Percentiles rank a stretch among this genome's conserved stretches.
Conservation (phyloP, 2,329 filamentous ascomycete genomes). For the Venturia effusa region DNA sequence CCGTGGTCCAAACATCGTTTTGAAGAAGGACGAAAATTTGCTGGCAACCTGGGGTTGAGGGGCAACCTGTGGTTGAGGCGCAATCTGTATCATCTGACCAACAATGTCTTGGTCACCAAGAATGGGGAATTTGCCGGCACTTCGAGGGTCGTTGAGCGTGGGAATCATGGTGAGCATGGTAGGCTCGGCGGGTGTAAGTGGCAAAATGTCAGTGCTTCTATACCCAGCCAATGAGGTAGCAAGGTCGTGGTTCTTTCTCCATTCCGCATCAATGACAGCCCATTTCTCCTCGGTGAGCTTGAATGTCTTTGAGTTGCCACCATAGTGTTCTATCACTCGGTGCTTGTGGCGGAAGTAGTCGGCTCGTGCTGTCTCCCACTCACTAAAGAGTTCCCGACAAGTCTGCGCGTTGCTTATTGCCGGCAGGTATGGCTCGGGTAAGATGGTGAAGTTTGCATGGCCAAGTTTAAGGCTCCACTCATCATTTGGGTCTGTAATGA, state of each 20-base stretch:
- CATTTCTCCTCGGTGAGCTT: constrained; percentile 80
- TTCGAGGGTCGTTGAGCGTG: constrained; percentile 52
- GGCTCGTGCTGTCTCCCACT: constrained; percentile 73
- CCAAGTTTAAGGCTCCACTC: constrained; percentile 78
- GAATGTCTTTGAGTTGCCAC: constrained; percentile 80
- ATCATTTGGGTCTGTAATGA: constrained; percentile 56
- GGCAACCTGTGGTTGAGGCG: not conserved
- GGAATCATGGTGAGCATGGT: constrained; percentile 55
- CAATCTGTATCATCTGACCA: constrained; percentile 64
- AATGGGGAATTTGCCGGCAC: constrained; percentile 74
- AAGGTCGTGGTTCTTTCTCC: constrained; percentile 43
- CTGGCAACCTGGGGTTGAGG: not conserved
- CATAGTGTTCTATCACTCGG: constrained; percentile 82
- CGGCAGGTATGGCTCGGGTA: constrained; percentile 68
- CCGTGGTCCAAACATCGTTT: constrained; percentile 3
- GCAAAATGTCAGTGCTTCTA: constrained; percentile 22
- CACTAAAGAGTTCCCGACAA: constrained; percentile 56
- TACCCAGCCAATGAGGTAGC: constrained; percentile 38
- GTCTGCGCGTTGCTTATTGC: constrained; percentile 47
- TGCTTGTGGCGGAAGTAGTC: constrained; percentile 87
- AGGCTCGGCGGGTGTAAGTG: constrained; percentile 33
- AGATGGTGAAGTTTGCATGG: constrained; percentile 87
- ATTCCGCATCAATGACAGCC: constrained; percentile 64
- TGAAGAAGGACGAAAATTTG: constrained; percentile 5
- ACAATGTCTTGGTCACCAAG: constrained; percentile 88